Base-by-base conservation (phyloP, 768 basidiomycete species). In the Psilocybe cubensis region DNA sequence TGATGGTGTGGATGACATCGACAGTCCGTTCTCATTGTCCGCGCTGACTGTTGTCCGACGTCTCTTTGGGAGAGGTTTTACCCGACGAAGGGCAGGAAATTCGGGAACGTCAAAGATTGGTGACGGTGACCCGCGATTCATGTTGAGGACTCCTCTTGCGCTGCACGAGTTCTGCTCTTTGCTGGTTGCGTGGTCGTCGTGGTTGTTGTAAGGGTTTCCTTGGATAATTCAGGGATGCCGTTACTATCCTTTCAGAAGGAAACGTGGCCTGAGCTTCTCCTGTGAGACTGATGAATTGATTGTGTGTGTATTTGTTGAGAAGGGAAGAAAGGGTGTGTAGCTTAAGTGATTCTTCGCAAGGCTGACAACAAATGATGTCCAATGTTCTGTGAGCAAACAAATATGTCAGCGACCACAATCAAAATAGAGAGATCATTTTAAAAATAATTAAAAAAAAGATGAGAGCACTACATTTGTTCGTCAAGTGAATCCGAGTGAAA, bases 51-150 rank as follows among this genome's bases (percentile, higher is more conserved):
- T 55, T 23, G 83, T 86, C 58, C 87, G 83, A 59, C 86, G 80
- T 62, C 91, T 83, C 74, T 91, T 91, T 24, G 91, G 90, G 40
- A 91, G 79, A 38, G 91, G 91, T 68, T 91, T 92, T 65, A 91
- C 81, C 60, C 85, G 78, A 63, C 90, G 80, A 51, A 85, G 74
- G 35, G 82, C 70, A 41, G 83, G 82, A 68, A 86, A 82, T 66
- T 88, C 86, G 62, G 86, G 81, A 55, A 79, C 74, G 73, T 88
- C 87, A 75, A 87, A 86, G 62, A 83, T 75, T 51, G 86, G 83
- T 52, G 86, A 81, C 64, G 81, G 70, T 24, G 64, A 52, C 66
- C 74, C 76, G 63, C 79, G 76, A 70, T 84, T 80, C 85, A 86
- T 86, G 50, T 65, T 66, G 66, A 57, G 49, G 46, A 47, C 55